Conservation (phyloP, 2,329 filamentous ascomycete species). For the Ceratocystis variospora region DNA sequence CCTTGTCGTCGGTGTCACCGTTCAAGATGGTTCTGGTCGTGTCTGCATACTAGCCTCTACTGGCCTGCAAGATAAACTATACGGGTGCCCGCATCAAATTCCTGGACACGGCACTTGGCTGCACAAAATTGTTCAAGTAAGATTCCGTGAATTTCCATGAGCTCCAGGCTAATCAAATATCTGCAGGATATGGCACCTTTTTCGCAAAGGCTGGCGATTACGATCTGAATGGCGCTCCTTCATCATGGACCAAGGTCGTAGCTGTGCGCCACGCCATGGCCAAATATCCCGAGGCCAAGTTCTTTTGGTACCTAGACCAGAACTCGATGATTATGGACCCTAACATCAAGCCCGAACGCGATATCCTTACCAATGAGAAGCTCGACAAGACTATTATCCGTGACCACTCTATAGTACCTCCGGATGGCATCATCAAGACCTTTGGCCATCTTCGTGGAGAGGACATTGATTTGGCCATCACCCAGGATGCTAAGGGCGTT, state of each 20-base stretch:
- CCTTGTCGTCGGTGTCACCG: neutral
- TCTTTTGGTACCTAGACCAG: constrained; percentile 77
- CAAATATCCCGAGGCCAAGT: constrained; percentile 59
- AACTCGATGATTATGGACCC: constrained; percentile 84
- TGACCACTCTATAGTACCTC: constrained; percentile 76
- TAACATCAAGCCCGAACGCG: constrained; percentile 50
- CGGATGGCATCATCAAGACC: constrained; percentile 93
- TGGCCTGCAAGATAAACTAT: neutral
- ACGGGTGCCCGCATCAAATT: constrained; percentile 9
- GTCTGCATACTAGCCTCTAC: neutral
- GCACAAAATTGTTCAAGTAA: neutral
- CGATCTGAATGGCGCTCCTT: constrained; percentile 45
- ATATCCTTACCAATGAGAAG: constrained; percentile 52
- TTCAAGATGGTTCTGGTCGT: neutral
- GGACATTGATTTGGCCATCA: constrained; percentile 67
- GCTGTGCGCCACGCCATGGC: constrained; percentile 82
- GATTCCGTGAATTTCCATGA: neutral
- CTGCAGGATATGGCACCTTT: constrained; percentile 72
- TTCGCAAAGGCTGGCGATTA: constrained; percentile 68
- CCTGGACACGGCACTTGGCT: constrained; percentile 5
- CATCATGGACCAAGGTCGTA: constrained; percentile 65
- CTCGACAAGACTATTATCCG: constrained; percentile 72
- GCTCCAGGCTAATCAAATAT: constrained; percentile 10
- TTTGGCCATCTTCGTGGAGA: constrained; percentile 67
- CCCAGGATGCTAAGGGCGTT: constrained; percentile 72